Conservation (phyloP, 108 stramenopile species). For the Fistulifera solaris region DNA sequence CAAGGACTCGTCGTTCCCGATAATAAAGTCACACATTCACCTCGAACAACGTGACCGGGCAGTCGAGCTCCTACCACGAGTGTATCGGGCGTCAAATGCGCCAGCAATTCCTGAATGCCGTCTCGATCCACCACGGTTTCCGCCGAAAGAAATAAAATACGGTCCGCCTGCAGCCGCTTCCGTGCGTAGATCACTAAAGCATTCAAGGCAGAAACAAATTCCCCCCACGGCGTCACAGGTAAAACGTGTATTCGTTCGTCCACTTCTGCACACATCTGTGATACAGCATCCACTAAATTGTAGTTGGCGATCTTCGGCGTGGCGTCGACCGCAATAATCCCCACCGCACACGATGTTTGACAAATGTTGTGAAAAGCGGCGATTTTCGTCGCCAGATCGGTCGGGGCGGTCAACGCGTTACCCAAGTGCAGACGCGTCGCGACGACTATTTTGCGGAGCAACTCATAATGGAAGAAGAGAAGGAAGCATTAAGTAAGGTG, state of each 20-base stretch:
- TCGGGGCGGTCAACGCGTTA: conserved; percentile 34
- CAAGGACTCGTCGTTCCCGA: conserved; percentile 79
- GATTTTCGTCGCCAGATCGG: conserved; percentile 18
- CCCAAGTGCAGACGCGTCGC: conserved; percentile 79
- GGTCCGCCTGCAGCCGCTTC: conserved; percentile 16
- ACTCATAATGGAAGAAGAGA: no score
- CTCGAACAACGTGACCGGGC: conserved; percentile 73
- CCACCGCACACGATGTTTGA: conserved; percentile 6
- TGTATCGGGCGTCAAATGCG: conserved; percentile 42
- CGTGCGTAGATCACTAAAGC: conserved; percentile 54
- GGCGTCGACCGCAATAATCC: conserved; percentile 58
- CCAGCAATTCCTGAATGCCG: conserved; percentile 30
- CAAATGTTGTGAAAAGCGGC: conserved; percentile 16
- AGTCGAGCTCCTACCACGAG: conserved; percentile 86
- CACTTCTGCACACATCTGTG: conserved; percentile 13
- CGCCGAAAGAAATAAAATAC: conserved; percentile 60
- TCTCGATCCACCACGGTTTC: conserved; percentile 46
- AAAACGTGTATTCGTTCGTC: conserved; percentile 32
- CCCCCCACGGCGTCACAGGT: conserved; percentile 89
- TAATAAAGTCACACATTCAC: background rate
- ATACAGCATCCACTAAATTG: conserved; percentile 39
- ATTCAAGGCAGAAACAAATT: conserved; percentile 85
- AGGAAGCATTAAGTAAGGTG: no score
- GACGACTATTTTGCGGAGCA: conserved; percentile 17
- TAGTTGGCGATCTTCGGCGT: conserved; percentile 46